Conservation (phyloP, 257 asterid species). For the Solanum sparsipilum region DNA sequence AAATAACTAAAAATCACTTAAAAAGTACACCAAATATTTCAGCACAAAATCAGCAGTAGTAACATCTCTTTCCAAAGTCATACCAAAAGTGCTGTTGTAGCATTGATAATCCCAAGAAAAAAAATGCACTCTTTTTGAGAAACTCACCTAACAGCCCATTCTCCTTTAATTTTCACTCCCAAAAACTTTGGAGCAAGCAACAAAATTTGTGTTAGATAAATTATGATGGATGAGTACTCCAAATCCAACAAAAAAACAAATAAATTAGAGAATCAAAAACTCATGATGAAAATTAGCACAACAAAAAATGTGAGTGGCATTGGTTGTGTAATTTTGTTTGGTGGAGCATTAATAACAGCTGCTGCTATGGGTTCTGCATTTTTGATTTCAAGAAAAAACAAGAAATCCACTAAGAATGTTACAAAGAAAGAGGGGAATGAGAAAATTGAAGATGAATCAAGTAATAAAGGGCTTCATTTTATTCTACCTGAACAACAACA, state of each 20-base stretch:
- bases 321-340: conserved; percentile 36
- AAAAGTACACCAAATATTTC: not conserved
- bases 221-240: not conserved
- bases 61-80: not conserved
- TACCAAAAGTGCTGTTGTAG: not conserved
- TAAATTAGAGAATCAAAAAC: not conserved
- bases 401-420: conserved; percentile 19
- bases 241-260: not conserved
- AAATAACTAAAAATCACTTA: not conserved
- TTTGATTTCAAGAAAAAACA: conserved; percentile 7
- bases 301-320: conserved; percentile 33
- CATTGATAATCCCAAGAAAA: not conserved
- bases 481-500: not conserved
- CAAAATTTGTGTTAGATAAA: not conserved
- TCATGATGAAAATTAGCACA: conserved; percentile 13
- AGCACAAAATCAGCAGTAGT: not conserved
- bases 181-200: not conserved
- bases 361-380: conserved; percentile 34
- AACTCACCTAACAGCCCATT: not conserved
- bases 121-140: not conserved
- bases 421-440: conserved; percentile 2
- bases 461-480: conserved; percentile 3
- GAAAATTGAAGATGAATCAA: conserved; percentile 5
- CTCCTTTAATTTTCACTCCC: not conserved
- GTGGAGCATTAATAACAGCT: conserved; percentile 63